Evolutionary conservation across 257 asterid species (phyloP), one percentile per base, ranked within the genome.

Genomic region (Coffea canephora): DNA sequence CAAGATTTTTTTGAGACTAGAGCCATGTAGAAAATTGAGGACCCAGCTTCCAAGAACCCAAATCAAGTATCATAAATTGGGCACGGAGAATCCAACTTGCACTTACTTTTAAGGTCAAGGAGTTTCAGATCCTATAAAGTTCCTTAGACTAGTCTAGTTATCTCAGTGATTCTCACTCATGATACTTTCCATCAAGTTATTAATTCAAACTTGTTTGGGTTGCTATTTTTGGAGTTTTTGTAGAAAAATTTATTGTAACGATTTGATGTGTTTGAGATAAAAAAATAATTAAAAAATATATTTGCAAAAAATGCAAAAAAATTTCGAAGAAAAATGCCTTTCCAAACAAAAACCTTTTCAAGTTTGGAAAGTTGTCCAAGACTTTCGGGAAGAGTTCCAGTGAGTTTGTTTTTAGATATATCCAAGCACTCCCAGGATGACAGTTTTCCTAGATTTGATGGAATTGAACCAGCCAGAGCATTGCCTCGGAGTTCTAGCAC

Each of bases 71-170:
- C 0, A 0, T 0, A 18, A 83, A 55, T 55, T 81, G 50, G 77
- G 85, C 83, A 36, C 74, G 77, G 8, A 87, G 89, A 62, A 27
- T 74, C 91, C 91, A 87, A 6, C 59, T 77, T 31, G 69, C 69
- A 13, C 48, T 70, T 68, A 86, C 85, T 5, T 78, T 49, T 4
- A 85, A 48, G 43, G 64, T 85, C 59, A 88, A 52, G 50, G 31
- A 69, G 31, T 79, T 88, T 18, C 71, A 34, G 84, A 75, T 14
- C 82, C 87, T 3, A 0, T 1, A 5, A 88, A 67, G 0, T 0
- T 0, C 6, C 0, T 23, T 71, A 86, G 48, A 10, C 77, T 78
- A 14, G 89, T 80, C 48, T 86, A 84, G 61, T 82, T 80, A 31
- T 65, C 75, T 48, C 84, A 83, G 69, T 81, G 85, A 9, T 12